phyloP scores from a whole-genome alignment of 768 basidiomycete species.

The Guyanaporus albipodus region DNA sequence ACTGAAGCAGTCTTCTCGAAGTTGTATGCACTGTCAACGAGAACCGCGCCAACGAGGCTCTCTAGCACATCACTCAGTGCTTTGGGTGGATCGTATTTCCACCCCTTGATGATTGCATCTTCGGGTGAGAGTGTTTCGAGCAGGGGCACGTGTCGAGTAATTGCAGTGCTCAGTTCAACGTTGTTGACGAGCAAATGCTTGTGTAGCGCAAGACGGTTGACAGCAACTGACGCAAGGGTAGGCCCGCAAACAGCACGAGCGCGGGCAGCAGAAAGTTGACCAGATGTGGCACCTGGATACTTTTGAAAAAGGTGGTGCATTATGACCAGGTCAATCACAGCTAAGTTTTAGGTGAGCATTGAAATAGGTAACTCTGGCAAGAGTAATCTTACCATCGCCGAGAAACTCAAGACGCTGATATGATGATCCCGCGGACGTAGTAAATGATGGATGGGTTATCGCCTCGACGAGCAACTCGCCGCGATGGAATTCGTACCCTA shows the following conservation, averaged over 20 bases:
- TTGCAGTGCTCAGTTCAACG: constrained; percentile 60
- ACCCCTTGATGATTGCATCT: constrained; percentile 64
- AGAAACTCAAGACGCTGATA: constrained; percentile 89
- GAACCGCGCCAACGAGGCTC: constrained; percentile 76
- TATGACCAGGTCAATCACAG: constrained; percentile 68
- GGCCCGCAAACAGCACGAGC: constrained; percentile 70
- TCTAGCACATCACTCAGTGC: constrained; percentile 82
- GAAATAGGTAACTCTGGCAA: not conserved
- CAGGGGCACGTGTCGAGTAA: constrained; percentile 56
- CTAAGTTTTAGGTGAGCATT: constrained; percentile 34
- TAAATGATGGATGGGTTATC: constrained; percentile 81
- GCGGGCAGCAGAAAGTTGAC: constrained; percentile 69
- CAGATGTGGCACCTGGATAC: constrained; percentile 69
- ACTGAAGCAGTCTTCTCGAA: constrained; percentile 64
- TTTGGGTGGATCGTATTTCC: constrained; percentile 86
- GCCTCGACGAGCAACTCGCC: constrained; percentile 70
- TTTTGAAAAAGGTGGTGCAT: constrained; percentile 66
- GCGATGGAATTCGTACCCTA: constrained; percentile 69
- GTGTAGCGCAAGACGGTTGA: constrained; percentile 64
- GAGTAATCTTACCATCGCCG: constrained; percentile 68
- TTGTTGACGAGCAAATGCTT: constrained; percentile 67
- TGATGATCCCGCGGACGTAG: constrained; percentile 48
- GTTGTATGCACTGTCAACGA: constrained; percentile 75
- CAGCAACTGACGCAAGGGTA: constrained; percentile 65
- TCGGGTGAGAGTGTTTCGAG: constrained; percentile 52